These are phyloP conservation scores for Leptomonas seymouri DNA, from an alignment of 208 protist genomes.

Conservation along the genomic window DNA sequence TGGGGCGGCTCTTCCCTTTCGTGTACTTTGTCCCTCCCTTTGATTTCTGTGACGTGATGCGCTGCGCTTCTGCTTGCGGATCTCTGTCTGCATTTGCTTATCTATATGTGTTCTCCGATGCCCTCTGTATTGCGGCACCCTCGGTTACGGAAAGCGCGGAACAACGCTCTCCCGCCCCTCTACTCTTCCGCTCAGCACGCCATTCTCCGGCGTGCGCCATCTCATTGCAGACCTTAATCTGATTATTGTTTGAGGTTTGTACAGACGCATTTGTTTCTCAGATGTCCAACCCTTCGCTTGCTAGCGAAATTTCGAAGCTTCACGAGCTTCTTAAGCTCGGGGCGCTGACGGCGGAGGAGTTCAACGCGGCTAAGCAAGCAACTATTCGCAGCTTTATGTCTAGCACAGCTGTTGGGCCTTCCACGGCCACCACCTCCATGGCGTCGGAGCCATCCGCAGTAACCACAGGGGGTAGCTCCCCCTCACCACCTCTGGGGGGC, in stretches of 20 bases:
- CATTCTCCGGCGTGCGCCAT: neutral
- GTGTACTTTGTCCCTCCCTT: too few relatives aligned
- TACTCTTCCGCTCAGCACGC: neutral
- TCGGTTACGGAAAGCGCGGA: too few relatives aligned
- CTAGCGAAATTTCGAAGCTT: constrained; percentile 53
- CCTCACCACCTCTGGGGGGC: neutral
- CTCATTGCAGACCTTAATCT: too few relatives aligned
- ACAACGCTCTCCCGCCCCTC: neutral
- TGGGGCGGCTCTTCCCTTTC: too few relatives aligned
- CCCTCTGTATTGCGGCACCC: too few relatives aligned
- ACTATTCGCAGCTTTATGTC: constrained; percentile 33
- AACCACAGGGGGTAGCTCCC: too few relatives aligned
- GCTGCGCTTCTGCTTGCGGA: too few relatives aligned
- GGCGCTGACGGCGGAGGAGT: constrained; percentile 62
- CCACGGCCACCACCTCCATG: neutral
- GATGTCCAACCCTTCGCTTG: constrained; percentile 45
- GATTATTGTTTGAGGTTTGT: constrained; percentile 6
- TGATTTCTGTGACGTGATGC: too few relatives aligned
- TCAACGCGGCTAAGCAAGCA: constrained; percentile 56
- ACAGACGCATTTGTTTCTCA: neutral
- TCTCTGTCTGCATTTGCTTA: too few relatives aligned
- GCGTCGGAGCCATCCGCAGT: neutral
- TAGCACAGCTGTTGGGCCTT: neutral
- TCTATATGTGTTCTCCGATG: too few relatives aligned
- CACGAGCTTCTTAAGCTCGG: constrained; percentile 60